A percentile compares a stretch with the other conserved stretches of the same genome.
Evolutionary conservation across 345 rosid genomes (phyloP).

Genomic region (Gossypium raimondii): DNA sequence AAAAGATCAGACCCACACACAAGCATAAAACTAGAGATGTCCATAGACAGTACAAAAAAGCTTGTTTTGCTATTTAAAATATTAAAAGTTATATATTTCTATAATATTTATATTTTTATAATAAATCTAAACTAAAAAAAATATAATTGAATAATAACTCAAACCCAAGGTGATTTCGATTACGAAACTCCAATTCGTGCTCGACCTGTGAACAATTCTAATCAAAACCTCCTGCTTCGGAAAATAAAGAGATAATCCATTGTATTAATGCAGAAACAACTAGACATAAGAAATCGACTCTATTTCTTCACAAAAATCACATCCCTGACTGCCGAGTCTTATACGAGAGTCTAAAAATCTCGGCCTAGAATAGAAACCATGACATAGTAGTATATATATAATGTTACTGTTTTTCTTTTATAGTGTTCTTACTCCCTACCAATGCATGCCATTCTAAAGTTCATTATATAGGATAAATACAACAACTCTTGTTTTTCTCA

Average conservation of each 20-base stretch:
- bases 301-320: not conserved
- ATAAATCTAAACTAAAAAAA: too few relatives aligned
- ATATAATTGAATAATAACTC: not conserved
- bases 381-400: not conserved
- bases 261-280: not conserved
- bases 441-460: not conserved
- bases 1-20: too few relatives aligned
- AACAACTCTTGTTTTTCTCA: slow-evolving; percentile 3
- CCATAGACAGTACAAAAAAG: too few relatives aligned
- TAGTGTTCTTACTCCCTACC: not conserved
- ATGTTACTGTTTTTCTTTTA: not conserved
- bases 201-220: not conserved
- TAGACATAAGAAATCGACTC: not conserved
- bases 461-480: slow-evolving; percentile 11
- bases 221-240: not conserved
- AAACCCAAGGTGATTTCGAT: not conserved
- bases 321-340: not conserved
- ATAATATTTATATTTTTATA: too few relatives aligned
- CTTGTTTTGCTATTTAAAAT: too few relatives aligned
- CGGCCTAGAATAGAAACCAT: not conserved
- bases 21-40: too few relatives aligned
- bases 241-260: not conserved
- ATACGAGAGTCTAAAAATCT: not conserved
- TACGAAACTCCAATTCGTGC: not conserved
- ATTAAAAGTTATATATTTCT: too few relatives aligned